Evolutionary conservation across 495 filamentous ascomycete species (phyloP).

Genomic region (Chaetomium fimeti): DNA sequence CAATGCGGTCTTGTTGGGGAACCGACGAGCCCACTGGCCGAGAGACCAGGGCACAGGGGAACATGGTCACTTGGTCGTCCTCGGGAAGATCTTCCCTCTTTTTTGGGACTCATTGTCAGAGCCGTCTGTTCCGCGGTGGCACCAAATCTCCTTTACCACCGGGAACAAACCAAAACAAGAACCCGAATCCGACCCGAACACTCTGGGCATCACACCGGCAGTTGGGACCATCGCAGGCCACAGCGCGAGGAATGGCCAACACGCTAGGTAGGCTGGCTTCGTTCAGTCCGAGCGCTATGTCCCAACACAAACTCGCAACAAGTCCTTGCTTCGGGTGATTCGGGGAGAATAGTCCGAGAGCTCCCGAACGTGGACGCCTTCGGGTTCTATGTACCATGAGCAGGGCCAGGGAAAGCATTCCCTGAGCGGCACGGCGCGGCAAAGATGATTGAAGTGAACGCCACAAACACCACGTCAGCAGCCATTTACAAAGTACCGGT

Average conservation of each 20-base stretch:
- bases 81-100: background rate
- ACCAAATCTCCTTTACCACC: background rate
- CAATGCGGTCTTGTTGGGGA: background rate
- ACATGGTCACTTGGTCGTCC: background rate
- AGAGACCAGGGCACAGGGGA: background rate
- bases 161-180: background rate
- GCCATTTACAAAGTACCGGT: background rate
- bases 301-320: background rate
- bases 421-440: conserved; percentile 2
- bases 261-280: no score
- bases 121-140: background rate
- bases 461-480: background rate
- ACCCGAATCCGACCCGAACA: background rate
- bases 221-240: conserved; percentile 6
- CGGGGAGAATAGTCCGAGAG: background rate
- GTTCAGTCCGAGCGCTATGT: no score
- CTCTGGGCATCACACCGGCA: background rate
- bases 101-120: background rate
- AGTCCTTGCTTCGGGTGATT: background rate
- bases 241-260: background rate
- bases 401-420: background rate
- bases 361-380: background rate
- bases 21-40: background rate
- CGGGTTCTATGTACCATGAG: background rate
- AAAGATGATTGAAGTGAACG: background rate